Evolutionary conservation across 768 basidiomycete genomes (phyloP), one percentile per base, ranked within the genome.

Genomic region (Auriscalpium vulgare): DNA sequence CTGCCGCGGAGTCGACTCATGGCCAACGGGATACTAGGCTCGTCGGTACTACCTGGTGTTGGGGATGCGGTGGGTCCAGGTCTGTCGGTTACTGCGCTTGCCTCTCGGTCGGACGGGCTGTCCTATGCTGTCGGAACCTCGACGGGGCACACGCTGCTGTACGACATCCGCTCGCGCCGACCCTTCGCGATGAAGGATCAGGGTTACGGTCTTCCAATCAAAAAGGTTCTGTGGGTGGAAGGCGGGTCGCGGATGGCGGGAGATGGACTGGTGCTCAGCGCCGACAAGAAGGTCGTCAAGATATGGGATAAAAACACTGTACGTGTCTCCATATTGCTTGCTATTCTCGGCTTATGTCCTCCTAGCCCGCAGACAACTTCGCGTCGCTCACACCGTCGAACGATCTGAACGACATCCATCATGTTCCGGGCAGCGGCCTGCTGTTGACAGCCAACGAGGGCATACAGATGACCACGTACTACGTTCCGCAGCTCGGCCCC

Each of bases 231-330:
- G 14, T 99, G 97, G 97, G 82, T 97, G 17, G 90, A 95, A 64
- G 91, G 91, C 37, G 90, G 89, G 10, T 82, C 77, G 53, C 76
- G 78, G 62, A 91, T 88, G 84, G 88, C 87, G 2, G 91, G 91
- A 50, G 88, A 90, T 47, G 88, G 91, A 1, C 81, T 94, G 75
- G 81, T 99, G 16, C 75, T 95, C 53, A 95, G 88, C 68, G 91
- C 93, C 0, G 97, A 99, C 71, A 90, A 85, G 70, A 98, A 98
- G 69, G 95, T 99, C 29, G 81, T 97, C 65, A 99, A 99, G 72
- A 87, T 98, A 34, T 99, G 97, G 97, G 89, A 94, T 66, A 81
- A 86, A 53, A 81, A 88, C 69, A 79, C 78, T 43, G 91, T 91
- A 72, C 53, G 88, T 74, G 53, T 17, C 21, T 40, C 47, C 36